Evolutionary conservation across 495 filamentous ascomycete species (phyloP), one percentile per base, ranked within the genome.

Genomic region (Cryomyces minteri): DNA sequence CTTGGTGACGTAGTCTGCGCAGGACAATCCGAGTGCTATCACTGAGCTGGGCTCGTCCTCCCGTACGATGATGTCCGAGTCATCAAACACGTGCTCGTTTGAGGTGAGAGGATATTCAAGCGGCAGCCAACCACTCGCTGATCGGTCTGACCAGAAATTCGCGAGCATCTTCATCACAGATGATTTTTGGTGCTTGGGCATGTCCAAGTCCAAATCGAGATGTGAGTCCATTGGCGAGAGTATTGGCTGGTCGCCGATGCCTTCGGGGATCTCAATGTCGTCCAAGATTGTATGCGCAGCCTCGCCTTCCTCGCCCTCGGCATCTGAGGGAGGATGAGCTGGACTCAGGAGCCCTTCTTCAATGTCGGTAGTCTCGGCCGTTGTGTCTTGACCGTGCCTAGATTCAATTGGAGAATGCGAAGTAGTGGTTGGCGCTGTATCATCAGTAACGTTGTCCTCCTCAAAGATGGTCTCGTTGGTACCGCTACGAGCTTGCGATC

Each of bases 91-190:
- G 58, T 99, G 90, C 59, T 96, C 92, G 38, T 74, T 79, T 10
- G 81, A 71, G 53, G 77, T 82, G 31, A 94, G 69, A 8, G 92
- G 92, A 55, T 96, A 99, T 25, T 96, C 92, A 28, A 99, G 70
- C 29, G 79, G 74, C n/a, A 82, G 69, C 92, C 92, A 99, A 39
- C 88, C 87, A 63, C 84, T 94, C 37, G 92, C 85, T 18, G 90
- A 95, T 39, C 90, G 77, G 58, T 96, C 90, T 14, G 90, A 92
- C 92, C 92, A 99, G 63, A 99, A 99, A 47, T 87, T 93, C 7
- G 82, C 87, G 43, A 99, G 67, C 68, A 94, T 84, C 52, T 88
- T 93, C 77, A 96, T 77, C 43, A 95, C 71, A 14, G 86, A 93
- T 45, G 75, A 84, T 54, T 86, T 84, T 54, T 94, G 82, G 52